Base-by-base conservation (phyloP, 805 yeast genomes). In the Candida ulmi region DNA sequence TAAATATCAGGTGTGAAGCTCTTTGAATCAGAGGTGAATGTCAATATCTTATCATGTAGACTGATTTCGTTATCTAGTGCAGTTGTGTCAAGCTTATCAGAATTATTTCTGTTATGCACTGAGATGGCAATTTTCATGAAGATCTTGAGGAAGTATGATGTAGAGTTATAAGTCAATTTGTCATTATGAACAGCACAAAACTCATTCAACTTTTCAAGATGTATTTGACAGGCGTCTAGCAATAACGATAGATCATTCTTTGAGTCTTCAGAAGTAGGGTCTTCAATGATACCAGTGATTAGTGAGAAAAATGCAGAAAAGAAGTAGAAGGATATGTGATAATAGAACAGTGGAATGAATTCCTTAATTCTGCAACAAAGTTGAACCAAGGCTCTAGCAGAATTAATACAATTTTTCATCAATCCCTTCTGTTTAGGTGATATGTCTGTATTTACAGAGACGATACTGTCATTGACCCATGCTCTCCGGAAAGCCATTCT, bases 401-500 rank as follows among this genome's bases (percentile, higher is more conserved):
- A 37, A 11, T 40, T 45, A 11, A 54, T 41, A 16, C 52, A 50
- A 13, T 37, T 47, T 17, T 30, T 25, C 46, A 55, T 53, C 27
- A 48, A 26, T 26, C 29, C 30, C 17, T 37, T 31, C 35, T 52
- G 57, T 13, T 37, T 27, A 19, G 55, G 51, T 2, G 45, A 30
- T 5, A 30, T 24, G 4, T 26, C 23, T 11, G 35, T 27, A 30
- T 11, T 38, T 28, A 42, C 39, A 16, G 32, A 32, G 2, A 38
- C 40, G 15, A 40, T 11, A 29, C 48, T 53, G 32, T 43, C 49
- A 43, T 44, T 45, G 15, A 46, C 27, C 60, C 58, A 55, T 2
- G 54, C 46, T 32, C 50, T 44, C 8, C 45, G 46, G 17, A 52
- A 55, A 3, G 60, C 55, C 54, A 54, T 47, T 42, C 58, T 46